Conservation (phyloP, 345 rosid genomes). For the Moricandia arvensis region DNA sequence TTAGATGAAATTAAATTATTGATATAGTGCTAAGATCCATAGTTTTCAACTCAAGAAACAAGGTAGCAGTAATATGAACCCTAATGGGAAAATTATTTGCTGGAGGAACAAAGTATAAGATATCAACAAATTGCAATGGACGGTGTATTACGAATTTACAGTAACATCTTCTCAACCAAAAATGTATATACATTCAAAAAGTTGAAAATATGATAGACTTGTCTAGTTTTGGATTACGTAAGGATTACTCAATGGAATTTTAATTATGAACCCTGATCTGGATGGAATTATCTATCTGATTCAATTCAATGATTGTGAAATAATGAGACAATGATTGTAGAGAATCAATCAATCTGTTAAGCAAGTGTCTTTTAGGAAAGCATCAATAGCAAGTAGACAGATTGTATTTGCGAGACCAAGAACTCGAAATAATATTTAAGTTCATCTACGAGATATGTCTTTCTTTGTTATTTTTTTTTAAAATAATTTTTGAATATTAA, state of each 20-base stretch:
- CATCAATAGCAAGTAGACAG: conserved; percentile 20
- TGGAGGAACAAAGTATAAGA: not conserved
- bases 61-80: not conserved
- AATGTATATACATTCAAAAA: not conserved
- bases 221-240: not conserved
- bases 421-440: not conserved
- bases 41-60: not conserved
- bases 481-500: not conserved
- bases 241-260: not conserved
- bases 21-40: not conserved
- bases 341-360: conserved; percentile 30
- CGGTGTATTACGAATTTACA: not conserved
- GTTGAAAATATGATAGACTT: not conserved
- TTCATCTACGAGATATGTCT: not conserved
- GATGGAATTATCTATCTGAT: conserved; percentile 10
- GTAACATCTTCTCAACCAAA: not conserved
- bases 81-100: not conserved
- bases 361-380: not conserved
- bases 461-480: not conserved
- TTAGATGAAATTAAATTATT: not conserved
- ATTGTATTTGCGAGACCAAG: conserved; percentile 14
- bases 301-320: conserved; percentile 24
- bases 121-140: not conserved
- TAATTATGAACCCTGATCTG: not conserved
- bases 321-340: conserved; percentile 7